A percentile compares a stretch with the other conserved stretches of the same genome.
Conservation (phyloP, 225 moss, liverwort and hornwort genomes). For the Neckera pumila region DNA sequence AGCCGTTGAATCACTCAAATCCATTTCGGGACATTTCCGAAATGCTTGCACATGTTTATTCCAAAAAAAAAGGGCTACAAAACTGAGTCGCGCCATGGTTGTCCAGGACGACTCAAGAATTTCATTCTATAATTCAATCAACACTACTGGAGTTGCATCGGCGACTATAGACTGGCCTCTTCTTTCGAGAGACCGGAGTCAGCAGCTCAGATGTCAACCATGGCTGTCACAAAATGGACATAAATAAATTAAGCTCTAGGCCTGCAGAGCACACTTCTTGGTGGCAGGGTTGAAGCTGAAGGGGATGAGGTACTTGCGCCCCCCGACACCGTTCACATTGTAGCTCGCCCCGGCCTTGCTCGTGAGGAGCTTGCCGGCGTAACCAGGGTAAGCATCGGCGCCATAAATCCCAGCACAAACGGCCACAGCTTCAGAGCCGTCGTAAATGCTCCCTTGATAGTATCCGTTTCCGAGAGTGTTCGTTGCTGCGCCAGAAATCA, state of each 20-base stretch:
- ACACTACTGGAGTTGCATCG: constrained; percentile 12
- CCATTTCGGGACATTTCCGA: background rate
- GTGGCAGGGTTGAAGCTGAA: constrained; percentile 14
- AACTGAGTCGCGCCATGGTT: background rate
- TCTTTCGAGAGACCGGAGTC: background rate
- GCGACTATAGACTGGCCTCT: background rate
- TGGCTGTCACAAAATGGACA: background rate
- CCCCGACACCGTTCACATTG: constrained; percentile 21
- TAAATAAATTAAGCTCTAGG: background rate
- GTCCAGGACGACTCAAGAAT: background rate
- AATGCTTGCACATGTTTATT: background rate
- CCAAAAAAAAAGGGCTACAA: background rate
- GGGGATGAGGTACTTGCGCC: constrained; percentile 12
- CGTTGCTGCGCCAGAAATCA: constrained; percentile 32
- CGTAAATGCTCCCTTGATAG: constrained; percentile 8
- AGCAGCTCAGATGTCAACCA: constrained; percentile 29
- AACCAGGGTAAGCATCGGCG: constrained; percentile 27
- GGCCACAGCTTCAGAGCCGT: constrained; percentile 15
- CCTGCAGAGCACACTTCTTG: constrained; percentile 21
- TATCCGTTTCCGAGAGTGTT: constrained; percentile 15
- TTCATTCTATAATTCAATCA: background rate
- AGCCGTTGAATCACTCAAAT: background rate
- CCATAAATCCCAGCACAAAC: constrained; percentile 38
- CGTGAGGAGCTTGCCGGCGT: constrained; percentile 11
- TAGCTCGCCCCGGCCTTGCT: constrained; percentile 1